Percentiles rank a stretch among this genome's conserved stretches.
These are phyloP conservation scores for Nicotiana obtusifolia DNA, from an alignment of 257 asterid species.

Conservation along the genomic window DNA sequence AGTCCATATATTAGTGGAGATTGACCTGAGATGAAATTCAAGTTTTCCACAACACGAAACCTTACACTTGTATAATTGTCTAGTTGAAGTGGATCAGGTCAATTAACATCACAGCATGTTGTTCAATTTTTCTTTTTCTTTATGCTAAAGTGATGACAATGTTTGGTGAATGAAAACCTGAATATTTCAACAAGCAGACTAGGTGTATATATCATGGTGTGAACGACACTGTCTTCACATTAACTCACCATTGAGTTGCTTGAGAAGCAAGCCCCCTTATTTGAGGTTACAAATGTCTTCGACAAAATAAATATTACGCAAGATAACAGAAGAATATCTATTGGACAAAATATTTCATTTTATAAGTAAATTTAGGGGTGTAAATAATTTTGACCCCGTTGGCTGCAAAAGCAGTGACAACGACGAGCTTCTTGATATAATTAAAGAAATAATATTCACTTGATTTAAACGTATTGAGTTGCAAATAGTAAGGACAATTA, in stretches of 20 bases:
- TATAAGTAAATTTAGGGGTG: too few relatives aligned
- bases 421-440: too few relatives aligned
- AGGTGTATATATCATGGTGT: neutral
- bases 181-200: slow-evolving; percentile 1
- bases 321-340: too few relatives aligned
- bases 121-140: slow-evolving; percentile 11
- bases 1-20: neutral
- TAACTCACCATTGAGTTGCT: neutral
- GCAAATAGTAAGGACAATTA: too few relatives aligned
- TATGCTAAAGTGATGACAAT: slow-evolving; percentile 17
- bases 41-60: neutral
- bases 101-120: slow-evolving; percentile 21
- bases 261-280: neutral
- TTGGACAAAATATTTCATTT: too few relatives aligned
- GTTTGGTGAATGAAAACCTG: slow-evolving; percentile 25
- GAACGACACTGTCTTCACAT: neutral
- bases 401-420: too few relatives aligned
- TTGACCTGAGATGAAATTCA: neutral
- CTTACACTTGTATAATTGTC: neutral
- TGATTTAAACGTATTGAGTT: too few relatives aligned
- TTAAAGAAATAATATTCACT: too few relatives aligned
- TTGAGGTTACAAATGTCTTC: too few relatives aligned
- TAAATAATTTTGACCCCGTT: too few relatives aligned
- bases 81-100: slow-evolving; percentile 29
- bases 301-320: too few relatives aligned